These are phyloP conservation scores for Rhynchosporium secalis DNA, from an alignment of 2,329 filamentous ascomycete genomes.

Conservation along the genomic window DNA sequence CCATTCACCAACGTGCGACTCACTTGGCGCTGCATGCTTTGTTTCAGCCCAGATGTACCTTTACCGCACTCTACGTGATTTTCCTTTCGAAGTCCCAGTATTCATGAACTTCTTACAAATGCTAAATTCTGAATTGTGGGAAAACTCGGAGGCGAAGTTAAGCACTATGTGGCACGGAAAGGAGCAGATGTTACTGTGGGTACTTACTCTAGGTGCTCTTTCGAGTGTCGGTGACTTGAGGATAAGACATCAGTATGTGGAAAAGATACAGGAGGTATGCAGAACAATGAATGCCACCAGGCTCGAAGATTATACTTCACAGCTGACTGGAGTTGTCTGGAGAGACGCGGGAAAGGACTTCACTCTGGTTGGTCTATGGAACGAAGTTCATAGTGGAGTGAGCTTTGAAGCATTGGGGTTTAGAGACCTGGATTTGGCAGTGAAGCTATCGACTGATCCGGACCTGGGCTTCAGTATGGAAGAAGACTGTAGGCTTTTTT, in stretches of 20 bases:
- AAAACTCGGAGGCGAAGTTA: background rate
- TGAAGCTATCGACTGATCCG: background rate
- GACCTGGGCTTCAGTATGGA: background rate
- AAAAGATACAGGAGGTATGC: background rate
- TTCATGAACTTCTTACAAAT: constrained; percentile 6
- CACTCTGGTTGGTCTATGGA: constrained; percentile 4
- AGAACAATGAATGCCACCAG: background rate
- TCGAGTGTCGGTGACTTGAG: background rate
- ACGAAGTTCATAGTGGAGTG: constrained; percentile 3
- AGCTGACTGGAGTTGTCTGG: background rate
- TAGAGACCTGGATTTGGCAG: background rate
- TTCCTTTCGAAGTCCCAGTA: constrained; percentile 13
- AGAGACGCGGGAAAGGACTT: background rate
- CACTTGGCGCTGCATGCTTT: constrained; percentile 10
- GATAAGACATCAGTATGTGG: background rate
- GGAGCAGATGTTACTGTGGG: constrained; percentile 5
- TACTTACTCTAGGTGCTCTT: background rate
- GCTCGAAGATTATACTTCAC: background rate
- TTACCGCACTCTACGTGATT: constrained; percentile 10
- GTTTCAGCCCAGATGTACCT: constrained; percentile 13
- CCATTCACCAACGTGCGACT: constrained; percentile 8
- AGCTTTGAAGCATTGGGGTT: background rate
- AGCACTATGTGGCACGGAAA: background rate
- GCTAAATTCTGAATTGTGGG: background rate
- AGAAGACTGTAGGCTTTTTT: background rate